Base-by-base conservation (phyloP, 1,284 basidiomycete genomes). In the Rhodotorula sp. region DNA sequence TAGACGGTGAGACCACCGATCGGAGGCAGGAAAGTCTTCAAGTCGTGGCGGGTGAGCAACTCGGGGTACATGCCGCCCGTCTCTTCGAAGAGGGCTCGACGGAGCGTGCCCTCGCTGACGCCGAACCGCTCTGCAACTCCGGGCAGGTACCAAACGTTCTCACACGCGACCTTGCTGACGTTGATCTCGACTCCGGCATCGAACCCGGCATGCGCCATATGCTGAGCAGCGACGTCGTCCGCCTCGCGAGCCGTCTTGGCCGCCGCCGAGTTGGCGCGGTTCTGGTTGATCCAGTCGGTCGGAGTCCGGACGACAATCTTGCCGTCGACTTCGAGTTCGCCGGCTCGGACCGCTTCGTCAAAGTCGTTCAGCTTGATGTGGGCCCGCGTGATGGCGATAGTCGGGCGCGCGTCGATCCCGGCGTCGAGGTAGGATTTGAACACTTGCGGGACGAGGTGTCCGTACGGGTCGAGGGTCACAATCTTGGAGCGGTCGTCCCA, bases 1-100 rank as follows among this genome's bases (percentile, higher is more conserved):
- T 98, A 98, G 15, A 93, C 92, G 0, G 94, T 96, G 78, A 94
- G 81, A 52, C 89, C 89, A 4, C 93, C 93, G 74, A 98, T 97
- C 0, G 95, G 96, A 0, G 96, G 95, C 1, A 97, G 85, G 86
- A 97, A 97, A 34, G 94, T 87, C 81, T 96, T 95, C 84, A 98
- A 90, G 80, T 97, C 93, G 1, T 92, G 93, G 21, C 95, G 88
- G 16, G 95, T 97, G 77, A 98, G 89, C 61, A 98, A 87, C 79
- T 98, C 95, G 3, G 94, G 94, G 81, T 97, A 96, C 29, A 52
- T 46, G n/a, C 73, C 79, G 23, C 78, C 78, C 6, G 84, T 84
- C 71, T 97, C 94, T 80, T 97, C 95, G 77, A 97, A 98, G 47
- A 98, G 85, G 0, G 92, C 91, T 29, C 95, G 86, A 48, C 95